Evolutionary conservation across 2,329 filamentous ascomycete species (phyloP).

Genomic region (Monilinia vaccinii-corymbosi): DNA sequence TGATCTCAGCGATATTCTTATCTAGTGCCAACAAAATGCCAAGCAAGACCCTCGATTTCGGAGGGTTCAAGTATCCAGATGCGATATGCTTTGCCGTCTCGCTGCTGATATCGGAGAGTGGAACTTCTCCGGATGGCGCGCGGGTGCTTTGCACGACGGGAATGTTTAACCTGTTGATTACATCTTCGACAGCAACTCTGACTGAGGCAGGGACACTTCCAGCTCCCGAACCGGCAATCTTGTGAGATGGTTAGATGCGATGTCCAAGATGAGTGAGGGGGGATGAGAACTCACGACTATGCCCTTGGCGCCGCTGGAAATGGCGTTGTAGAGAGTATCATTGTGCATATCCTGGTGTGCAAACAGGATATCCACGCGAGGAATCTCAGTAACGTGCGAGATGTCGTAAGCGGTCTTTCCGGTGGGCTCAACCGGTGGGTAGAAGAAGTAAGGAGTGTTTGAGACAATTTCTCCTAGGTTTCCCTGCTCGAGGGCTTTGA

Average conservation of each 20-base stretch:
- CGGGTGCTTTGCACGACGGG: constrained; percentile 44
- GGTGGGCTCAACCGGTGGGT: constrained; percentile 39
- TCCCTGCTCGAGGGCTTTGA: constrained; percentile 48
- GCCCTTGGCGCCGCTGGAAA: constrained; percentile 42
- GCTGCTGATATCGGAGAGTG: constrained; percentile 7
- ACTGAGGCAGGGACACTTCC: constrained; percentile 39
- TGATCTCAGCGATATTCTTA: constrained; percentile 19
- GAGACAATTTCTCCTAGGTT: constrained; percentile 50
- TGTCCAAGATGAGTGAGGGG: neutral
- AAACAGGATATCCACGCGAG: constrained; percentile 48
- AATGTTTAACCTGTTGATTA: constrained; percentile 37
- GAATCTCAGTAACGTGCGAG: constrained; percentile 32
- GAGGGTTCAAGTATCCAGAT: constrained; percentile 45
- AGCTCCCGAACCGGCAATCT: constrained; percentile 44
- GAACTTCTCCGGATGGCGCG: constrained; percentile 37
- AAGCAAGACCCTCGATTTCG: constrained; percentile 45
- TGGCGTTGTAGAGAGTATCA: constrained; percentile 38
- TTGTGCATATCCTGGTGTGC: constrained; percentile 44
- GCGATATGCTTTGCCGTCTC: constrained; percentile 31
- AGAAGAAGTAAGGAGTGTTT: constrained; percentile 52
- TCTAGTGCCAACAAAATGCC: constrained; percentile 18
- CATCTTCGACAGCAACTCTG: constrained; percentile 33
- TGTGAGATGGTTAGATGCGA: neutral
- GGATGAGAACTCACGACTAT: constrained; percentile 33
- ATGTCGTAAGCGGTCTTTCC: constrained; percentile 38